Evolutionary conservation across 2,329 filamentous ascomycete species (phyloP).

Genomic region (Byssothecium circinans): DNA sequence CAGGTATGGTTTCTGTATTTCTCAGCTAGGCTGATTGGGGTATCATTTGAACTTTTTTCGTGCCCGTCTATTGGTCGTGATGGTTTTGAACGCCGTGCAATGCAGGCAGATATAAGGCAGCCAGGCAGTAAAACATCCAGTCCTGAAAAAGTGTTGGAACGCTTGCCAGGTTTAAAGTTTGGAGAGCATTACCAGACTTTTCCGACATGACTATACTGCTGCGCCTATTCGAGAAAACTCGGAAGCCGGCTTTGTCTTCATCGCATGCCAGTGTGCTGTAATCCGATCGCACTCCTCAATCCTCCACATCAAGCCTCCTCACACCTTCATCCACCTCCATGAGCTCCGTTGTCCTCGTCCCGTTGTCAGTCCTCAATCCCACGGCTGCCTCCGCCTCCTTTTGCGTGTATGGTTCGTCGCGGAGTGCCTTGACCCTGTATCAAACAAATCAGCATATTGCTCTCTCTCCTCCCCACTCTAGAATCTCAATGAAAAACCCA

Average conservation of each 20-base stretch:
- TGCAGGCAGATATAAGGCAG: slow-evolving; percentile 27
- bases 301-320: neutral
- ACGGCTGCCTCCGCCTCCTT: slow-evolving; percentile 81
- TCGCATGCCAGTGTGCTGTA: too few species aligned
- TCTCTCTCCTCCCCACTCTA: neutral
- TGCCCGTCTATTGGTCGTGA: slow-evolving; percentile 26
- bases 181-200: too few species aligned
- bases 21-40: slow-evolving; percentile 9
- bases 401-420: slow-evolving; percentile 83
- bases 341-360: slow-evolving; percentile 41
- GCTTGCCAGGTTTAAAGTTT: too few species aligned
- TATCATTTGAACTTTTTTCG: slow-evolving; percentile 37
- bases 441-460: slow-evolving; percentile 14
- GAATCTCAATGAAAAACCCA: slow-evolving; percentile 41
- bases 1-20: neutral
- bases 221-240: too few species aligned
- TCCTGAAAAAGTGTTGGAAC: too few species aligned
- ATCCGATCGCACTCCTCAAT: neutral
- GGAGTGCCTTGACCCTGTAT: slow-evolving; percentile 73
- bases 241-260: too few species aligned
- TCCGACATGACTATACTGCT: too few species aligned
- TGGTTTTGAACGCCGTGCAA: slow-evolving; percentile 35
- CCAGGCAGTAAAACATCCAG: neutral
- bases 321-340: slow-evolving; percentile 39
- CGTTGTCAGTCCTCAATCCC: slow-evolving; percentile 72